Conservation (phyloP, 2,329 filamentous ascomycete genomes). For the Cyclaneusma minus region DNA sequence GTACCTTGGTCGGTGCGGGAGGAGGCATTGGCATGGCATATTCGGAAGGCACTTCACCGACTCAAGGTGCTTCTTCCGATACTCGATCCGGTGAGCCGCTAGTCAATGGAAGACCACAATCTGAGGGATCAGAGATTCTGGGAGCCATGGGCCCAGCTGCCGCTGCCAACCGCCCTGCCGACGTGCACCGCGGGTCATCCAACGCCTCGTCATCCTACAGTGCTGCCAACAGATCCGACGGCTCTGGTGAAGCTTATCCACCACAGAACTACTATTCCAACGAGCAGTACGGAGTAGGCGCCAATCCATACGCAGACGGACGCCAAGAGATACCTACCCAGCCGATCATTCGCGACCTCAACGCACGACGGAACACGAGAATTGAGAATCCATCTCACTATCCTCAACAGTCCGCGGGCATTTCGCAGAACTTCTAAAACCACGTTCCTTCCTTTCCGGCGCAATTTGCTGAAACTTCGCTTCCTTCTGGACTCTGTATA, state of each 20-base stretch:
- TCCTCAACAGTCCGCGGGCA: constrained; percentile 84
- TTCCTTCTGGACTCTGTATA: too few relatives aligned
- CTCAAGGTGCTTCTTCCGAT: constrained; percentile 49
- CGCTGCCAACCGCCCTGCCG: constrained; percentile 45
- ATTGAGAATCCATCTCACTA: constrained; percentile 86
- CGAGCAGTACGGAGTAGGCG: constrained; percentile 41
- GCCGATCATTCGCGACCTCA: constrained; percentile 85
- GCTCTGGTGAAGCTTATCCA: constrained; percentile 40
- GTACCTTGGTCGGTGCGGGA: too few relatives aligned
- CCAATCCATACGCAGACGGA: constrained; percentile 37
- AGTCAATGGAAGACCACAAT: constrained; percentile 29
- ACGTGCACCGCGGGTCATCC: constrained; percentile 77
- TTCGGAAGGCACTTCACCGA: constrained; percentile 61
- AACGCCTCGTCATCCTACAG: constrained; percentile 97
- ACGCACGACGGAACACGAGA: constrained; percentile 79
- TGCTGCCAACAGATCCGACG: constrained; percentile 58
- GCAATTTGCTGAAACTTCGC: too few relatives aligned
- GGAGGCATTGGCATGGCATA: constrained; percentile 39
- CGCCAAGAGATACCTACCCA: constrained; percentile 35
- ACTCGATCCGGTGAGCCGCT: constrained; percentile 54
- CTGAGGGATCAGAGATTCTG: constrained; percentile 59
- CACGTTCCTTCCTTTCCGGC: too few relatives aligned
- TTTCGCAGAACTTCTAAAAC: constrained; percentile 95
- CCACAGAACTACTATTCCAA: constrained; percentile 32
- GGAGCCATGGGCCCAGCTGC: constrained; percentile 66